Evolutionary conservation across 2,329 filamentous ascomycete species (phyloP).

Genomic region (Talaromyces sp.): DNA sequence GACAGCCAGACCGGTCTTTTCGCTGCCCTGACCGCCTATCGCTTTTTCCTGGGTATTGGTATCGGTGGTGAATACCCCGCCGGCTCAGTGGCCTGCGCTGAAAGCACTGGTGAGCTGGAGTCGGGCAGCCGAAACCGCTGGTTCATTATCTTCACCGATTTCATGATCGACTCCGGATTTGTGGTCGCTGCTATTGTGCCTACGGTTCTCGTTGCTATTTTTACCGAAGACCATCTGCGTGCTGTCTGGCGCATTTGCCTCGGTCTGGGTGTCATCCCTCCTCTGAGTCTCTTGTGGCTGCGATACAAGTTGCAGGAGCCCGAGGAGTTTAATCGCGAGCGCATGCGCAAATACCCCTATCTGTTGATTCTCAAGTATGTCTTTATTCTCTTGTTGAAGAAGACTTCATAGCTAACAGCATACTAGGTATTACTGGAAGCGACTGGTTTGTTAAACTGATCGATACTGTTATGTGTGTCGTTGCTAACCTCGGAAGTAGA

Average conservation of each 20-base stretch:
- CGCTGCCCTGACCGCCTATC: slow-evolving; percentile 71
- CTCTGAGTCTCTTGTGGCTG: slow-evolving; percentile 62
- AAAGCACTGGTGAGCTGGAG: slow-evolving; percentile 78
- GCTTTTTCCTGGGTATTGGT: slow-evolving; percentile 76
- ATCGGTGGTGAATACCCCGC: slow-evolving; percentile 57
- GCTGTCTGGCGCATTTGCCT: slow-evolving; percentile 78
- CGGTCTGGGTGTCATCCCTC: slow-evolving; percentile 73
- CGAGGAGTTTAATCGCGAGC: slow-evolving; percentile 66
- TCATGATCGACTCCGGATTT: slow-evolving; percentile 80
- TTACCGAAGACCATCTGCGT: slow-evolving; percentile 57
- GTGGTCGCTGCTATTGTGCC: slow-evolving; percentile 75
- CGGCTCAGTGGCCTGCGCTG: slow-evolving; percentile 76
- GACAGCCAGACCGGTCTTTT: slow-evolving; percentile 67
- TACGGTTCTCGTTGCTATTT: slow-evolving; percentile 56
- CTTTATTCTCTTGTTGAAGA: slow-evolving; percentile 36
- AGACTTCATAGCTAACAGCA: slow-evolving; percentile 22
- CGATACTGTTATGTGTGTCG: not conserved
- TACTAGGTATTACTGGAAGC: slow-evolving; percentile 65
- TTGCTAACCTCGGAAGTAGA: slow-evolving; percentile 14
- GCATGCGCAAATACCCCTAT: slow-evolving; percentile 58
- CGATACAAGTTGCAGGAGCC: slow-evolving; percentile 71
- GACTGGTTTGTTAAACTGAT: slow-evolving; percentile 44
- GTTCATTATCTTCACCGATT: slow-evolving; percentile 88
- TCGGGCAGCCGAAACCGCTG: slow-evolving; percentile 76
- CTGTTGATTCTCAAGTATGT: slow-evolving; percentile 44